Evolutionary conservation across 805 yeast species (phyloP).

Genomic region (Wickerhamia fluorescens): DNA sequence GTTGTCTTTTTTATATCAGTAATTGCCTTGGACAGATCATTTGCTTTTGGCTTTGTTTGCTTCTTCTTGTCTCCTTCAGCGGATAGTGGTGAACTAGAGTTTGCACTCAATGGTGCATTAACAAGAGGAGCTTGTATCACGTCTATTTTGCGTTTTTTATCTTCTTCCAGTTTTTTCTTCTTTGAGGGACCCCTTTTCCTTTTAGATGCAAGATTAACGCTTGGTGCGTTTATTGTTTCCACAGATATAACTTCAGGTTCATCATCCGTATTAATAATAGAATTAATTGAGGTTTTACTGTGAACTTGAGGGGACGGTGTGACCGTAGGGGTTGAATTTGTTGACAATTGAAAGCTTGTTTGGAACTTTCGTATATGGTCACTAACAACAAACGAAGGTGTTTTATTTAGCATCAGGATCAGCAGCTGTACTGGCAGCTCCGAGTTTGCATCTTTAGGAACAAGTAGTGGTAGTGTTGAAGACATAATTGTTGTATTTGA

Average conservation of each 20-base stretch:
- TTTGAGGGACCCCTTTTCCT: constrained; percentile 9
- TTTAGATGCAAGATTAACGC: constrained; percentile 4
- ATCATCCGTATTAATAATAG: constrained; percentile 34
- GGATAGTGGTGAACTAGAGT: too few relatives aligned
- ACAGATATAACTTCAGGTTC: constrained; percentile 7
- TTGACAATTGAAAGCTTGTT: constrained; percentile 17
- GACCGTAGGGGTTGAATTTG: constrained; percentile 1
- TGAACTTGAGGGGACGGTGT: constrained; percentile 2
- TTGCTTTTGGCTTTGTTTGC: constrained; percentile 2
- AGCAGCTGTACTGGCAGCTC: too few relatives aligned
- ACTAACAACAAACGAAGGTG: constrained; percentile 7
- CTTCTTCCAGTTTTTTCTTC: constrained; percentile 6
- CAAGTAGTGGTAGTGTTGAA: too few relatives aligned
- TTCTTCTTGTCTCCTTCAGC: constrained; percentile 8
- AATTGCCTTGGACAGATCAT: constrained; percentile 1
- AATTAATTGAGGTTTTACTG: constrained; percentile 33
- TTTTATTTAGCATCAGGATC: too few relatives aligned
- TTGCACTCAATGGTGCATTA: too few relatives aligned
- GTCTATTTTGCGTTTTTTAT: constrained; percentile 6
- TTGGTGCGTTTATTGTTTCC: constrained; percentile 2
- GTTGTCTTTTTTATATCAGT: constrained; percentile 2
- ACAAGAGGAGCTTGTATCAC: constrained; percentile 3
- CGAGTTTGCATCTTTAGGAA: too few relatives aligned
- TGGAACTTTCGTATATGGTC: constrained; percentile 28
- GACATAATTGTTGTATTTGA: too few relatives aligned